Conservation (phyloP, 306 rosid genomes). For the Dalbergia cultrata region DNA sequence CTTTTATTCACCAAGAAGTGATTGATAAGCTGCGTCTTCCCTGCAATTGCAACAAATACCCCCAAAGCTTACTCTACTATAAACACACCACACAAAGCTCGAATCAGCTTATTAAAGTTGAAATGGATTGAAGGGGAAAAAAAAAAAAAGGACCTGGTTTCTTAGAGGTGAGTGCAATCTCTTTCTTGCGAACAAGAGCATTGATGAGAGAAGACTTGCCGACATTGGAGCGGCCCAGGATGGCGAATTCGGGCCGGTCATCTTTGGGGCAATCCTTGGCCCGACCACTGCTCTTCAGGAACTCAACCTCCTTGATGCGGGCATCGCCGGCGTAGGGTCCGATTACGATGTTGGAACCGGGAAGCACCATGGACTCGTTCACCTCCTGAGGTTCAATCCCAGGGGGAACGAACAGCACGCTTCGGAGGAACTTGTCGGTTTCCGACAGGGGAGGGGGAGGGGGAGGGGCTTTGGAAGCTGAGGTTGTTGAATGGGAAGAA, state of each 20-base stretch:
- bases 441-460: constrained; percentile 48
- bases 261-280: constrained; percentile 87
- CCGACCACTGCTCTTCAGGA: constrained; percentile 78
- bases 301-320: constrained; percentile 77
- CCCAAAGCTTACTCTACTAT: not conserved
- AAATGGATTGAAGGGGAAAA: not conserved
- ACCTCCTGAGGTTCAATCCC: constrained; percentile 72
- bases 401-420: constrained; percentile 75
- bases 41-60: constrained; percentile 48
- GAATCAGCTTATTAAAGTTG: not conserved
- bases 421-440: constrained; percentile 46
- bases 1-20: constrained; percentile 93
- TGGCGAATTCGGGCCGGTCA: constrained; percentile 81
- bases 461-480: constrained; percentile 57
- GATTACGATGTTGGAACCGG: constrained; percentile 80
- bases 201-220: constrained; percentile 96
- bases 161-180: constrained; percentile 92
- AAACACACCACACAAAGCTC: constrained; percentile 12
- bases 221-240: constrained; percentile 92
- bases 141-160: constrained; percentile 69
- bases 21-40: constrained; percentile 94
- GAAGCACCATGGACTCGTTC: constrained; percentile 70
- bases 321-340: constrained; percentile 95
- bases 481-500: constrained; percentile 51
- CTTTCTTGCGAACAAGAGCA: constrained; percentile 86